Percentiles rank a stretch among this genome's conserved stretches.
These are phyloP conservation scores for Hawksworthiomyces lignivorus DNA, from an alignment of 2,329 filamentous ascomycete species.

Conservation along the genomic window DNA sequence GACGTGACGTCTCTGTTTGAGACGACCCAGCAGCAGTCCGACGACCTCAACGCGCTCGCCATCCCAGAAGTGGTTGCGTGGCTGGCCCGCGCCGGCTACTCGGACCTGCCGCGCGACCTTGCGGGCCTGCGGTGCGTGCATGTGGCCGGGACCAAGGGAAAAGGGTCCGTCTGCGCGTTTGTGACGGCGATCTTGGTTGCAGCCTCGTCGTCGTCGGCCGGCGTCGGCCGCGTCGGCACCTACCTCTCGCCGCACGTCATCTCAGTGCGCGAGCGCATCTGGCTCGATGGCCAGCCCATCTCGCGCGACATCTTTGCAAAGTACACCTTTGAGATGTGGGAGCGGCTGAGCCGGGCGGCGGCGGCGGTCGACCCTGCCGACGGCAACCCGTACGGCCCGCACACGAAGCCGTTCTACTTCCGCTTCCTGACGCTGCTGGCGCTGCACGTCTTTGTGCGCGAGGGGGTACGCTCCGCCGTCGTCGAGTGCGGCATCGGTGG, in stretches of 20 bases:
- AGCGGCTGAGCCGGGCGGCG: slow-evolving; percentile 40
- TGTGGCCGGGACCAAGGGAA: slow-evolving; percentile 89
- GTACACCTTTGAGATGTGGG: slow-evolving; percentile 84
- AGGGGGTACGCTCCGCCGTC: slow-evolving; percentile 70
- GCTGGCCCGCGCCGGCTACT: slow-evolving; percentile 67
- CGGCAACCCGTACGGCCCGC: slow-evolving; percentile 44
- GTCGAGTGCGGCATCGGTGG: slow-evolving; percentile 93
- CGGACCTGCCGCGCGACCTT: slow-evolving; percentile 35
- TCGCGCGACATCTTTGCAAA: slow-evolving; percentile 60
- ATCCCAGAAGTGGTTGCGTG: slow-evolving; percentile 78
- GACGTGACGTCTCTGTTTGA: slow-evolving; percentile 49
- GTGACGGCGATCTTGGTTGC: slow-evolving; percentile 66
- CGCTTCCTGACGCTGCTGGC: slow-evolving; percentile 85
- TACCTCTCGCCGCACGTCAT: slow-evolving; percentile 84
- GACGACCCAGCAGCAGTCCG: slow-evolving; percentile 21
- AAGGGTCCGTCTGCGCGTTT: slow-evolving; percentile 82
- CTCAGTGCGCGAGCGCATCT: slow-evolving; percentile 76
- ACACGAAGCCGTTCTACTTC: slow-evolving; percentile 82
- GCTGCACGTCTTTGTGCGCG: slow-evolving; percentile 70
- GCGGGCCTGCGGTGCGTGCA: slow-evolving; percentile 54
- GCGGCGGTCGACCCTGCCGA: slow-evolving; percentile 26
- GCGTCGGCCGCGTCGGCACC: slow-evolving; percentile 51
- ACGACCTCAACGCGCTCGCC: slow-evolving; percentile 62
- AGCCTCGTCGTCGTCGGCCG: slow-evolving; percentile 9
- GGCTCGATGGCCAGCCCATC: slow-evolving; percentile 66